Evolutionary conservation across 2,329 filamentous ascomycete species (phyloP).

Genomic region (Fusarium sterilihyphosum): DNA sequence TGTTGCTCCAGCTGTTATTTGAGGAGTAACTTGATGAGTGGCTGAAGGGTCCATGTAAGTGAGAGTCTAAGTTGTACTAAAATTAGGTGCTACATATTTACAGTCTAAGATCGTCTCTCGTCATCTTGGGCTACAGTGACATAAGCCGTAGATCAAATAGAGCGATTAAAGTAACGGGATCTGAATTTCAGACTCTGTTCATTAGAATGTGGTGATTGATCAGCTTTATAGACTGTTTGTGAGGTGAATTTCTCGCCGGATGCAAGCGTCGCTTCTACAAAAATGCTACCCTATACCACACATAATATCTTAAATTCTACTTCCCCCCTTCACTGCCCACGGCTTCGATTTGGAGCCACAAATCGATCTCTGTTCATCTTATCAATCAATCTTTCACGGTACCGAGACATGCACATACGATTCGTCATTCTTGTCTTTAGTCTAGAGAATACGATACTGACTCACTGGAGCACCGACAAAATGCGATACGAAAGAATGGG

Average conservation of each 20-base stretch:
- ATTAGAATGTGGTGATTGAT: background rate
- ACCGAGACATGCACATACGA: too few species aligned
- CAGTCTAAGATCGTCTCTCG: slow-evolving; percentile 5
- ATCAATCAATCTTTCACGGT: background rate
- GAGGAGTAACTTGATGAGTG: background rate
- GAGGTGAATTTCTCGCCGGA: background rate
- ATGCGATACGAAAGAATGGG: background rate
- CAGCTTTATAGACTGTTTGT: background rate
- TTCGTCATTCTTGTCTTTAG: background rate
- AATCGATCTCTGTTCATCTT: background rate
- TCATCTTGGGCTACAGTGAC: slow-evolving; percentile 8
- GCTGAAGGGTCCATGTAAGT: background rate
- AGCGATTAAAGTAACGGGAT: background rate
- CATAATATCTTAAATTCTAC: background rate
- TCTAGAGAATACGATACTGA: background rate
- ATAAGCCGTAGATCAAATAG: background rate
- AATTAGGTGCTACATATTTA: background rate
- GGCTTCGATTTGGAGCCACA: background rate
- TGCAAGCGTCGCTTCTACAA: background rate
- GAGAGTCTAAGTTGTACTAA: background rate
- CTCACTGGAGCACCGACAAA: background rate
- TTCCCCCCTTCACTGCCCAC: too few species aligned
- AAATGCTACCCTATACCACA: background rate
- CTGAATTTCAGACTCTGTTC: background rate
- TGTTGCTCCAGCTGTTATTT: background rate